Base-by-base conservation (phyloP, 164 flowering plant species). In the Hamamelis virginiana region DNA sequence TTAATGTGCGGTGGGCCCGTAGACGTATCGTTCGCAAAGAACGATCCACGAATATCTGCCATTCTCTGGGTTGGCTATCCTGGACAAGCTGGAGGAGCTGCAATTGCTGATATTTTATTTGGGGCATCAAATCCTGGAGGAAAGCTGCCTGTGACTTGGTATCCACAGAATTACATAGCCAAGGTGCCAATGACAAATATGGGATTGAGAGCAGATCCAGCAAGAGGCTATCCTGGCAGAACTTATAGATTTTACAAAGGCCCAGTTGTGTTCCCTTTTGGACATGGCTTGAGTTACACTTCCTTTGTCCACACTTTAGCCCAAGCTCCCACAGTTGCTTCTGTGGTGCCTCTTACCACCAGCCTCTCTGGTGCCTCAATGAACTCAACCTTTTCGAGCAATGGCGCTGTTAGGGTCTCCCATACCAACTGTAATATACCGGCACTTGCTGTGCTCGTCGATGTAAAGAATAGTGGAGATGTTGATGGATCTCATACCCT, bases 61-160 rank as follows among this genome's bases (percentile, higher is more conserved):
- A 90, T 91, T 21, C 1, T 91, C 2, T 91, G 93, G 95, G 97
- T 72, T 27, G 95, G 97, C 0, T 91, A 87, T 70, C 95, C 97
- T 6, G 97, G 95, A 18, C 89, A 84, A 61, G 91, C 88, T 21
- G 95, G 97, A 1, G 97, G 95, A 6, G 64, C 83, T 1, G 92
- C 93, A 57, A 80, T 91, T 44, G 91, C 95, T 13, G 88, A 91
- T 69, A 78, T 90, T 21, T 8, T 87, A 18, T 82, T 80, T 44
- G 94, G 94, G 21, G 66, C 69, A 1, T 59, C 72, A 11, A 87
- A 84, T 74, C 91, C 91, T 87, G 95, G 91, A 9, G 96, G 95
- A 41, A 84, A 80, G 67, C 66, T 91, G 38, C 97, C 96, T 0
- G 78, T 86, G 81, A 92, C 97, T 67, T 91, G 98, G 98, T 91